Base-by-base conservation (phyloP, 2,329 filamentous ascomycete genomes). In the Amauroascus verrucosus region DNA sequence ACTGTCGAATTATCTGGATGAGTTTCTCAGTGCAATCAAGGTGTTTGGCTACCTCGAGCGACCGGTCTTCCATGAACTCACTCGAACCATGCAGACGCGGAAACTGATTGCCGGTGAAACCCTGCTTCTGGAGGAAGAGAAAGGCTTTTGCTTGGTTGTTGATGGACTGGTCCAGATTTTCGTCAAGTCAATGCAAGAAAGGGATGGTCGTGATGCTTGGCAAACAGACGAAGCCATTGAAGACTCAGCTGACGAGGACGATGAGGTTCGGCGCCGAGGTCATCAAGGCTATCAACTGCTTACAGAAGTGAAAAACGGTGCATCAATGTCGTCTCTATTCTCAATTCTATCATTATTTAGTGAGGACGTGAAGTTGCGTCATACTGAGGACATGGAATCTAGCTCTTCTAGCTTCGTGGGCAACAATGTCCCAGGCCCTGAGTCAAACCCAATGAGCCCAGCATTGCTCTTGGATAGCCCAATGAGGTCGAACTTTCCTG, bases 1-100 rank as follows among this genome's bases (percentile, higher is more conserved):
- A 0, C 75, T 98, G 43, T 83, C 88, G n/a, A 98, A 90, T 66
- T 98, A 98, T 62, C 77, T 98, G 24, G 93, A 98, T 70, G 94
- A 98, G 68, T 98, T 98, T 62, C 75, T 98, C 20, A 97, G 90
- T 66, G 93, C 94, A 28, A 98, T 98, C 74, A 98, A 97, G 70
- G 93, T 98, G 54, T 98, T 98, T 71, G 93, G 93, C 7, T 98
- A 97, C 65, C 75, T 98, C 41, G 93, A 98, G 67, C 82, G 93
- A 24, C 89, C 93, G 0, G 93, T 98, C 40, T 98, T 98, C 64
- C 94, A 98, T 65, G 93, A 98, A 70, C 79, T 98, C 62, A 98
- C 93, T 0, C 79, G 93, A 56, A 96, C 90, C 55, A 98, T 98
- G 93, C 93, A 98, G 73, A 98, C 94, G 18, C 79, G 88, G 62